Percentiles rank a stretch among this genome's conserved stretches.
phyloP scores from a whole-genome alignment of 192 early-diverging fungal species.

The Physocladia obscura region DNA sequence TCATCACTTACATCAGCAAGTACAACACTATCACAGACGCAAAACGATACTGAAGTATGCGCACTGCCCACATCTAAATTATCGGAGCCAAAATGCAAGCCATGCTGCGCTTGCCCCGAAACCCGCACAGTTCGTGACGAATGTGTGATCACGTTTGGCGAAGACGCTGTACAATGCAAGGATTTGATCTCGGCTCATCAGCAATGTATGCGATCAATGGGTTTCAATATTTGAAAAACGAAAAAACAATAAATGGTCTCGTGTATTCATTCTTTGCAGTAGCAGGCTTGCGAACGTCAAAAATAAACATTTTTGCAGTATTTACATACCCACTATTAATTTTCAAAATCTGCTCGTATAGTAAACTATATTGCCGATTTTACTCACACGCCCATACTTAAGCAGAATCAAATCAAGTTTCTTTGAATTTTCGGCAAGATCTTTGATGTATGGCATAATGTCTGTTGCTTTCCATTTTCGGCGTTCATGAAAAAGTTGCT shows the following conservation, averaged over 20 bases:
- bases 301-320: too few relatives aligned
- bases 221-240: slow-evolving; percentile 90
- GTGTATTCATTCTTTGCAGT: too few relatives aligned
- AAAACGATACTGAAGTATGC: too few relatives aligned
- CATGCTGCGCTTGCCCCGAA: slow-evolving; percentile 96
- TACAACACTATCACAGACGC: too few relatives aligned
- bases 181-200: slow-evolving; percentile 85
- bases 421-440: slow-evolving; percentile 42
- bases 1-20: not conserved
- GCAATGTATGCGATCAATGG: slow-evolving; percentile 86
- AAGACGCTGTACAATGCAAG: slow-evolving; percentile 72
- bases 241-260: too few relatives aligned
- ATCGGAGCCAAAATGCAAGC: slow-evolving; percentile 64
- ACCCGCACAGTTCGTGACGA: slow-evolving; percentile 88
- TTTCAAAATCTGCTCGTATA: not conserved
- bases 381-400: slow-evolving; percentile 30
- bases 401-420: slow-evolving; percentile 41
- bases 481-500: slow-evolving; percentile 39
- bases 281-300: too few relatives aligned
- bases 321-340: not conserved
- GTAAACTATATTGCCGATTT: slow-evolving; percentile 2
- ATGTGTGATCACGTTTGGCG: slow-evolving; percentile 82
- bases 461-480: slow-evolving; percentile 39
- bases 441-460: slow-evolving; percentile 43
- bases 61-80: not conserved